Evolutionary conservation across 352 stramenopile genomes (phyloP).

Genomic region (Saprolegnia diclina): DNA sequence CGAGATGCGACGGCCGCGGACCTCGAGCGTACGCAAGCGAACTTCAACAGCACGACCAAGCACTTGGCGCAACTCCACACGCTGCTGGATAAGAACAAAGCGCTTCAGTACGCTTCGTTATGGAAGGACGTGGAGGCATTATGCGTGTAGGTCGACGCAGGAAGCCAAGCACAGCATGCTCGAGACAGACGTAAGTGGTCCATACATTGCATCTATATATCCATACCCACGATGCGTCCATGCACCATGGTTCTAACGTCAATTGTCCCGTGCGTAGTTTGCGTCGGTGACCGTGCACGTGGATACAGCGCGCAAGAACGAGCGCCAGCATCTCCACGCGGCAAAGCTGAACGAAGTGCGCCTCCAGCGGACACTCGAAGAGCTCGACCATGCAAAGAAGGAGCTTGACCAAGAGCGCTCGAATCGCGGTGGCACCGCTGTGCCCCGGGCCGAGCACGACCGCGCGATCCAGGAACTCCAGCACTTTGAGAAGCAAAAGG

Average conservation of each 20-base stretch:
- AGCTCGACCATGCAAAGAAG: conserved; percentile 62
- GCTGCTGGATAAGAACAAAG: conserved; percentile 70
- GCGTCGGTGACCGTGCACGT: conserved; percentile 40
- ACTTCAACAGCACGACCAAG: conserved; percentile 46
- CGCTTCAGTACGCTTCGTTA: conserved; percentile 44
- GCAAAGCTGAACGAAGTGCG: conserved; percentile 76
- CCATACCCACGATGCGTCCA: neutral
- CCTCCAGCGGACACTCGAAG: conserved; percentile 67
- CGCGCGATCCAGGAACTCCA: conserved; percentile 60
- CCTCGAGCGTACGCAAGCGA: conserved; percentile 43
- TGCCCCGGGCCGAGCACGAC: conserved; percentile 53
- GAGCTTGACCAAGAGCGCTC: conserved; percentile 57
- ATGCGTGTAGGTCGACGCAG: conserved; percentile 42
- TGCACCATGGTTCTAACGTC: neutral
- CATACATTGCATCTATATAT: neutral
- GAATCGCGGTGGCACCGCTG: conserved; percentile 41
- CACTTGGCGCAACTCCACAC: conserved; percentile 61
- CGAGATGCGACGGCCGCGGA: conserved; percentile 36
- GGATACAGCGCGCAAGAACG: conserved; percentile 45
- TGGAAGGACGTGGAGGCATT: neutral
- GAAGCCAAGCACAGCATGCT: conserved; percentile 68
- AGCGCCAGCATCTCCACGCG: conserved; percentile 61
- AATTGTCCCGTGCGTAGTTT: conserved; percentile 33
- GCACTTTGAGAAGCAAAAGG: conserved; percentile 79
- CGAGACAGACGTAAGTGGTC: conserved; percentile 33